Conservation (phyloP, 352 stramenopile genomes). For the Phytopythium ostracodes region DNA sequence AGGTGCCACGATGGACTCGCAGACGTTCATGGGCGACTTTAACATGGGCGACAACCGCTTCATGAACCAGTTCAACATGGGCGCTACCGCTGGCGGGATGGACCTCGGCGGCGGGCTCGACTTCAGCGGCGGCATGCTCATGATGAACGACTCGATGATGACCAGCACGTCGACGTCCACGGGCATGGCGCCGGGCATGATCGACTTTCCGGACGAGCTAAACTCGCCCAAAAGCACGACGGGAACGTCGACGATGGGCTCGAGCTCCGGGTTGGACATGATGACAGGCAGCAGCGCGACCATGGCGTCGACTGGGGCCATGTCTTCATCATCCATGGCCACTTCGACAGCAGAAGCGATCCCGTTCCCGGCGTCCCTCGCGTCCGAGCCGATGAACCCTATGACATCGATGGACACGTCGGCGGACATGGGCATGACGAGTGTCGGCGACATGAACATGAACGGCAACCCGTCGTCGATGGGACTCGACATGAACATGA, state of each 20-base stretch:
- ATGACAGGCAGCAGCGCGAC: constrained; percentile 10
- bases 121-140: constrained; percentile 60
- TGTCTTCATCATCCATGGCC: constrained; percentile 23
- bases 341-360: constrained; percentile 50
- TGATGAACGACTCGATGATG: constrained; percentile 64
- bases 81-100: constrained; percentile 23
- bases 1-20: constrained; percentile 51
- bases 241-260: constrained; percentile 9
- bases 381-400: constrained; percentile 47
- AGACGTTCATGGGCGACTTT: constrained; percentile 77
- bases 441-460: constrained; percentile 7
- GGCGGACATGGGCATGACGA: constrained; percentile 16
- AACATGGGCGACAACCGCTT: constrained; percentile 65
- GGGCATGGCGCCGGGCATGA: constrained; percentile 42
- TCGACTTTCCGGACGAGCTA: constrained; percentile 86
- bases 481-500: constrained; percentile 30
- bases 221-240: constrained; percentile 54
- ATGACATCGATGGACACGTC: constrained; percentile 34
- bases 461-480: constrained; percentile 9
- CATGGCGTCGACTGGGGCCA: constrained; percentile 27
- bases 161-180: constrained; percentile 13
- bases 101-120: constrained; percentile 47
- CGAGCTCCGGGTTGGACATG: constrained; percentile 13
- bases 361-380: constrained; percentile 70
- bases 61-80: constrained; percentile 71